phyloP scores from a whole-genome alignment of 139 green algal species.

The Coelastrella sp. region DNA sequence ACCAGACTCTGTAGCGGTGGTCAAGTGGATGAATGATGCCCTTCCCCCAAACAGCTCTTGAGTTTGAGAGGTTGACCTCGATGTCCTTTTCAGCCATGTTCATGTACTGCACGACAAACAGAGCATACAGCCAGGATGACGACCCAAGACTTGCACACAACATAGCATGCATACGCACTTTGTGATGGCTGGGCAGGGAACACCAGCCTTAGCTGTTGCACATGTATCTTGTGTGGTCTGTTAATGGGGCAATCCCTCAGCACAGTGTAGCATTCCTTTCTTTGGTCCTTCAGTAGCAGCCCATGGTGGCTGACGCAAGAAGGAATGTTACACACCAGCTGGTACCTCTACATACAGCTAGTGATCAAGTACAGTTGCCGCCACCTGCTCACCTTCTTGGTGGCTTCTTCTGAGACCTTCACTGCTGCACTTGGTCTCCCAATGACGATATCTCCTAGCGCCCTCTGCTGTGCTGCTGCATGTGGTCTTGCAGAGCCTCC shows the following conservation, averaged over 20 bases:
- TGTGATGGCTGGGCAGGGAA: no score
- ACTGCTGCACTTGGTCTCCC: slow-evolving; percentile 14
- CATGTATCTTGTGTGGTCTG: no score
- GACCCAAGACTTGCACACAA: background rate
- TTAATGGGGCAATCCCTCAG: no score
- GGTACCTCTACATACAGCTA: no score
- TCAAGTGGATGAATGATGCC: slow-evolving; percentile 39
- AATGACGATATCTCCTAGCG: slow-evolving; percentile 31
- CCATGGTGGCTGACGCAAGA: no score
- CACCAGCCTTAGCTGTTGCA: no score
- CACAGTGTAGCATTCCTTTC: no score
- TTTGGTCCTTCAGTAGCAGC: no score
- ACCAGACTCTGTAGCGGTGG: slow-evolving; percentile 25
- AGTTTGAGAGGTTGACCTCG: background rate
- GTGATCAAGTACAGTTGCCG: no score
- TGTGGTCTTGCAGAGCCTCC: background rate
- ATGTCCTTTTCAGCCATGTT: slow-evolving; percentile 41
- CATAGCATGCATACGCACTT: no score
- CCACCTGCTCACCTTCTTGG: background rate
- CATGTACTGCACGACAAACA: slow-evolving; percentile 20
- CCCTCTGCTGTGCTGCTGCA: background rate
- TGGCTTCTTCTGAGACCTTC: slow-evolving; percentile 23
- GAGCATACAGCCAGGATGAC: background rate
- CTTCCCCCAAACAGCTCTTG: background rate
- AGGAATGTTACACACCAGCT: no score